Conservation (phyloP, 257 asterid genomes). For the Solanum clarkiae region DNA sequence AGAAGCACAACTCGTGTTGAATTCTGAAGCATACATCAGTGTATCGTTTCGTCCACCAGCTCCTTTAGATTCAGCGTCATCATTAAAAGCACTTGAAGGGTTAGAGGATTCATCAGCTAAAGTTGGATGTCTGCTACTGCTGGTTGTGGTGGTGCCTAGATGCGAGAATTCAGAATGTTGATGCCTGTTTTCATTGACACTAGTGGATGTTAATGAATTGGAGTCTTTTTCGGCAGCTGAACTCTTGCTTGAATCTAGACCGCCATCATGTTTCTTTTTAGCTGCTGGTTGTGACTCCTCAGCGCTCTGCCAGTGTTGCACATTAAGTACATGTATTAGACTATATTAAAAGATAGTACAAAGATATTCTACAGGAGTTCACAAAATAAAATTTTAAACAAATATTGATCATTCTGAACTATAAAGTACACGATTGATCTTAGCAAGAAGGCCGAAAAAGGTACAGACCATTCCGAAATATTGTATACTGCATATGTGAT, state of each 20-base stretch:
- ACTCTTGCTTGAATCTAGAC: constrained; percentile 4
- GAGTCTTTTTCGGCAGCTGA: constrained; percentile 10
- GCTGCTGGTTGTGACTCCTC: constrained; percentile 13
- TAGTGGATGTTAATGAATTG: constrained; percentile 3
- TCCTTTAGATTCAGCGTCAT: constrained; percentile 2
- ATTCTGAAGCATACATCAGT: background rate
- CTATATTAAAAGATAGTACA: background rate
- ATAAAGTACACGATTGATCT: background rate
- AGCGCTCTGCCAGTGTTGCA: constrained; percentile 20
- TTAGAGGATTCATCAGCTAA: constrained; percentile 5
- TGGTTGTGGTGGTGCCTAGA: background rate
- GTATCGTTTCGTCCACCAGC: background rate
- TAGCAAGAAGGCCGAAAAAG: background rate
- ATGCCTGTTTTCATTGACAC: background rate
- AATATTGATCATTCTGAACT: background rate
- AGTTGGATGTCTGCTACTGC: constrained; percentile 4
- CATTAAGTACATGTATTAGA: background rate
- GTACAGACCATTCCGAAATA: background rate
- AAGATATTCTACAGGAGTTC: background rate
- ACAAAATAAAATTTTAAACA: background rate
- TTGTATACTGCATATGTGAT: background rate
- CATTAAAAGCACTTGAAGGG: constrained; percentile 3
- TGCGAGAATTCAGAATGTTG: background rate
- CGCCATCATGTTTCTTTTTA: constrained; percentile 11
- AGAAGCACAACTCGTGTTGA: constrained; percentile 6